These are phyloP conservation scores for Gymnopilus junonius DNA, from an alignment of 768 basidiomycete species.

Conservation along the genomic window DNA sequence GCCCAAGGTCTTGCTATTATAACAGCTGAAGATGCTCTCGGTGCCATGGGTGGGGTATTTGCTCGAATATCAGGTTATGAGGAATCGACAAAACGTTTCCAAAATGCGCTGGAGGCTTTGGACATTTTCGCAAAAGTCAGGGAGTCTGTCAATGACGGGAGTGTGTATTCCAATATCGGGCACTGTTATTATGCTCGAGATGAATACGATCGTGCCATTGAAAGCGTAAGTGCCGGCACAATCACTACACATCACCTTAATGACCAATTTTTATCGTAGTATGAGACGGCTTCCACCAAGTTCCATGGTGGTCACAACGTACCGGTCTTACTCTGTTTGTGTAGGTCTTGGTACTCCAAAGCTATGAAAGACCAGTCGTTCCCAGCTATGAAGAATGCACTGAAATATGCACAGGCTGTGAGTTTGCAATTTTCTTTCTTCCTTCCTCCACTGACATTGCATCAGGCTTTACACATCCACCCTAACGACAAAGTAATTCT, in stretches of 20 bases:
- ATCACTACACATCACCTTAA: not conserved
- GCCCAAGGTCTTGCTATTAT: conserved; percentile 96
- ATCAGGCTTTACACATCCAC: conserved; percentile 81
- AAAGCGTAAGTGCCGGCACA: conserved; percentile 67
- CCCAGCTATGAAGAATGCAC: conserved; percentile 78
- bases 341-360: conserved; percentile 94
- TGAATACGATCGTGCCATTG: conserved; percentile 95
- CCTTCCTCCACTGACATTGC: not conserved
- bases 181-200: conserved; percentile 94
- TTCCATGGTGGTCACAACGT: conserved; percentile 78
- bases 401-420: conserved; percentile 83
- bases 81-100: conserved; percentile 65
- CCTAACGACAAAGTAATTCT: conserved; percentile 89
- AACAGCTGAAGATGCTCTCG: conserved; percentile 89
- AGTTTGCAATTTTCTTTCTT: conserved; percentile 16
- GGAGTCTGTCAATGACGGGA: conserved; percentile 80
- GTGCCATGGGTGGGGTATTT: conserved; percentile 59
- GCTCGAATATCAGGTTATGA: conserved; percentile 53
- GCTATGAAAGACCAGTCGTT: conserved; percentile 90
- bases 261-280: conserved; percentile 49
- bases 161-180: conserved; percentile 95
- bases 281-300: conserved; percentile 86
- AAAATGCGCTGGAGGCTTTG: conserved; percentile 85
- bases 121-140: conserved; percentile 90
- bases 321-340: conserved; percentile 80